Conservation (phyloP, 2,329 filamentous ascomycete genomes). For the Fusarium musae region DNA sequence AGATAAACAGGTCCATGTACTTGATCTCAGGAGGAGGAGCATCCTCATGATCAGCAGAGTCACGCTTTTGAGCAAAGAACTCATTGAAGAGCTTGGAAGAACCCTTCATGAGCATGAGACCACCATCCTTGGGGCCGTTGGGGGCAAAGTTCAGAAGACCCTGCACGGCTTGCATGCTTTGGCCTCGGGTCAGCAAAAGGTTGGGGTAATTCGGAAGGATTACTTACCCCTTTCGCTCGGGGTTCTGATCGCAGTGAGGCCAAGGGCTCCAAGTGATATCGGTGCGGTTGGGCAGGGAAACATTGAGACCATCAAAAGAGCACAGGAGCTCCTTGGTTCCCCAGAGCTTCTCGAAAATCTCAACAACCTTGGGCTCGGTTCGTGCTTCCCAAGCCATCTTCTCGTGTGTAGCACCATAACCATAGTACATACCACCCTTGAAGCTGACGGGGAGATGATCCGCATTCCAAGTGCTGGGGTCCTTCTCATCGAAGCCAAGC, state of each 20-base stretch:
- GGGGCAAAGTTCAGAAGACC: constrained; percentile 42
- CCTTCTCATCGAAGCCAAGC: constrained; percentile 38
- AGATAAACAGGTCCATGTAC: constrained; percentile 48
- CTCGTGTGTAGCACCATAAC: constrained; percentile 60
- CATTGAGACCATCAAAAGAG: constrained; percentile 53
- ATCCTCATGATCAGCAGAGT: constrained; percentile 46
- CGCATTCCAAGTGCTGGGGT: constrained; percentile 33
- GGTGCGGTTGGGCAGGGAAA: constrained; percentile 55
- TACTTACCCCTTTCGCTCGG: constrained; percentile 46
- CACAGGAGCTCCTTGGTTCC: constrained; percentile 59
- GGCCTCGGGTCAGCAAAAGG: background rate
- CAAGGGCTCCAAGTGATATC: constrained; percentile 45
- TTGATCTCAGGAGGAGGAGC: constrained; percentile 50
- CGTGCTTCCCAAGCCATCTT: constrained; percentile 61
- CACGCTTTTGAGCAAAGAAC: constrained; percentile 50
- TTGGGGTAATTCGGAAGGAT: background rate
- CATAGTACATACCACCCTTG: constrained; percentile 58
- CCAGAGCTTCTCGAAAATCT: constrained; percentile 59
- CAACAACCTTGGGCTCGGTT: constrained; percentile 58
- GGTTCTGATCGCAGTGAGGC: constrained; percentile 40
- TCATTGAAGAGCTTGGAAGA: constrained; percentile 46
- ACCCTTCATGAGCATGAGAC: constrained; percentile 48
- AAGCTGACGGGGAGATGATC: constrained; percentile 38
- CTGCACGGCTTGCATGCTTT: constrained; percentile 19
- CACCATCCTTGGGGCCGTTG: constrained; percentile 50